These are phyloP conservation scores for Exophiala lecanii-corni DNA, from an alignment of 2,329 filamentous ascomycete genomes.

Conservation along the genomic window DNA sequence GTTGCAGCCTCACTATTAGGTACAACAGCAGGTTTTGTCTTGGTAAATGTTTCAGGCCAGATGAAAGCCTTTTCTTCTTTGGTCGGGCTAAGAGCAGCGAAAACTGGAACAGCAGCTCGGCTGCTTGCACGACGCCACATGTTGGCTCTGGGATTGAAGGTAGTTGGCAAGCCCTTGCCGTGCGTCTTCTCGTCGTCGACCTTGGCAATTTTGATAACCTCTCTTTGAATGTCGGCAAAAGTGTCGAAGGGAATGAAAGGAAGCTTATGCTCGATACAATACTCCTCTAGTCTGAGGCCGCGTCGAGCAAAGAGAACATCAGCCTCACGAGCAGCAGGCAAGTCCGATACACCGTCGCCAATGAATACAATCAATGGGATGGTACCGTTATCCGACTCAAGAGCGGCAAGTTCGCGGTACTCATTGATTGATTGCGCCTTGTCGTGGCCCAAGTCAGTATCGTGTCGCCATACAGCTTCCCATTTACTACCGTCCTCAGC, in stretches of 20 bases:
- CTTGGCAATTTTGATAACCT: conserved; percentile 54
- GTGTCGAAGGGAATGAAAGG: conserved; percentile 60
- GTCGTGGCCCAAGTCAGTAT: conserved; percentile 62
- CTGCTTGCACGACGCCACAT: conserved; percentile 62
- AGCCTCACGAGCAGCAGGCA: conserved; percentile 61
- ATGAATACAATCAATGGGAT: conserved; percentile 66
- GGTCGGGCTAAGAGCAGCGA: conserved; percentile 48
- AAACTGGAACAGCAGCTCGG: conserved; percentile 48
- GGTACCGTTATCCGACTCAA: conserved; percentile 55
- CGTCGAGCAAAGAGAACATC: conserved; percentile 64
- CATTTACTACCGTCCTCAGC: conserved; percentile 54
- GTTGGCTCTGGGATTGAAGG: conserved; percentile 65
- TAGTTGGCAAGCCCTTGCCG: conserved; percentile 54
- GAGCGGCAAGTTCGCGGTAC: conserved; percentile 51
- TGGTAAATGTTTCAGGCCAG: conserved; percentile 57
- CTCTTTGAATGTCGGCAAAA: conserved; percentile 60
- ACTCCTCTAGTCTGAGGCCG: conserved; percentile 62
- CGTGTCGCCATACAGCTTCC: conserved; percentile 64
- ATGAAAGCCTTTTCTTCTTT: conserved; percentile 59
- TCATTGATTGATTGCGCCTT: conserved; percentile 62
- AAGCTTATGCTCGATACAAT: conserved; percentile 60
- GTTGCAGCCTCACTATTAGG: conserved; percentile 4
- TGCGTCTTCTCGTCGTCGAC: conserved; percentile 59
- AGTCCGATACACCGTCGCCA: conserved; percentile 64
- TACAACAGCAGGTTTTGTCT: conserved; percentile 34